Evolutionary conservation across 768 basidiomycete species (phyloP).

Genomic region (Neoboletus brunneissimus): DNA sequence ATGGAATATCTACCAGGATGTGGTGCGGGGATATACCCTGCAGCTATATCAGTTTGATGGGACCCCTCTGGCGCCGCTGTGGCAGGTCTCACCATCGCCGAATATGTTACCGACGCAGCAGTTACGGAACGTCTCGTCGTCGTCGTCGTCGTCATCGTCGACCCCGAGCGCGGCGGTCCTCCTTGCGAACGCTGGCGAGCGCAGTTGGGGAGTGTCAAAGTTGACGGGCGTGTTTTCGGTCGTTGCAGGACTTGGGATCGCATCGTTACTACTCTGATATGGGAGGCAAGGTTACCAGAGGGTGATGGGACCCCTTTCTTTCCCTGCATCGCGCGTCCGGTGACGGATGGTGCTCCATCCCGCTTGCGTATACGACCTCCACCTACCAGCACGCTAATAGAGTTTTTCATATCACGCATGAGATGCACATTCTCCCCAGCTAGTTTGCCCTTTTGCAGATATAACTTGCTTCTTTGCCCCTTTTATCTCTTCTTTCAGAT

Average conservation of each 20-base stretch:
- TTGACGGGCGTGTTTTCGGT: slow-evolving; percentile 12
- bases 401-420: slow-evolving; percentile 6
- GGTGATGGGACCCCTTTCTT: background rate
- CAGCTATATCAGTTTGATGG: slow-evolving; percentile 81
- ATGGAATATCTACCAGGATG: slow-evolving; percentile 77
- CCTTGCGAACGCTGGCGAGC: slow-evolving; percentile 25
- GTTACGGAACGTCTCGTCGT: slow-evolving; percentile 53
- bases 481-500: background rate
- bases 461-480: background rate
- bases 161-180: slow-evolving; percentile 12
- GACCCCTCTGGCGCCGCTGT: slow-evolving; percentile 67
- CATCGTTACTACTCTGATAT: slow-evolving; percentile 24
- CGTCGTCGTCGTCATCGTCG: slow-evolving; percentile 3
- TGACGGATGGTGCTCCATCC: background rate
- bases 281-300: background rate
- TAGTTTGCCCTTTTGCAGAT: slow-evolving; percentile 1
- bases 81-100: slow-evolving; percentile 64
- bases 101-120: slow-evolving; percentile 80
- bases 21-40: slow-evolving; percentile 58
- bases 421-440: background rate
- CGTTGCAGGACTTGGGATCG: slow-evolving; percentile 20
- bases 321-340: background rate
- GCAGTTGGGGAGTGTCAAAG: slow-evolving; percentile 15
- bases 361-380: slow-evolving; percentile 6
- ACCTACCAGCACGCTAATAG: slow-evolving; percentile 27